Percentiles rank a stretch among this genome's conserved stretches.
Evolutionary conservation across 495 filamentous ascomycete species (phyloP).

Genomic region (Oidiodendron maius): DNA sequence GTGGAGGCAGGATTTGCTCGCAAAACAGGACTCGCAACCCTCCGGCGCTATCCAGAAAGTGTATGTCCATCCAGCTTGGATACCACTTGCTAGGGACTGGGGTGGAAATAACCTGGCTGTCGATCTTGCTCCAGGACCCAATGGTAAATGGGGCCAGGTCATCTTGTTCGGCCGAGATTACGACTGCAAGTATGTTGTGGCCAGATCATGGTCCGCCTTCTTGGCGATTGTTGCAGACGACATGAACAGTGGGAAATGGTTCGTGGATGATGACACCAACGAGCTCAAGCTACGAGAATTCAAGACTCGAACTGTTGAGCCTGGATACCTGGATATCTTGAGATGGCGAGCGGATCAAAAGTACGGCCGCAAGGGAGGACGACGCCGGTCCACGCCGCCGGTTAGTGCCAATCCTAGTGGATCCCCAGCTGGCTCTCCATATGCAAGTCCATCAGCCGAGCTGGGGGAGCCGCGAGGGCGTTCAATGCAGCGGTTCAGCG

Average conservation of each 20-base stretch:
- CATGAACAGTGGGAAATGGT: slow-evolving; percentile 75
- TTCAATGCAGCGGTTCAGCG: slow-evolving; percentile 47
- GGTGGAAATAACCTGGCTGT: slow-evolving; percentile 95
- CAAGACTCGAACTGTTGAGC: slow-evolving; percentile 79
- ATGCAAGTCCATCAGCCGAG: slow-evolving; percentile 40
- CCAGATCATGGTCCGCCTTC: slow-evolving; percentile 87
- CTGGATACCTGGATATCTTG: slow-evolving; percentile 90
- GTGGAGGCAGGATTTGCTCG: slow-evolving; percentile 82
- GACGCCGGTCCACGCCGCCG: slow-evolving; percentile 28
- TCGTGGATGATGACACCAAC: slow-evolving; percentile 83
- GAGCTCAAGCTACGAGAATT: slow-evolving; percentile 92
- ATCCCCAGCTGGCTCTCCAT: slow-evolving; percentile 44
- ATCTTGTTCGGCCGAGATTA: slow-evolving; percentile 97
- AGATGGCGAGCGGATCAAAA: slow-evolving; percentile 94
- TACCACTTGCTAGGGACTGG: slow-evolving; percentile 95
- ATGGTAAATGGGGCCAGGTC: slow-evolving; percentile 90
- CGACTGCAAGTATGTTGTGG: slow-evolving; percentile 95
- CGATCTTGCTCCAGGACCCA: slow-evolving; percentile 87
- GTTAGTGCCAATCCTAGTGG: slow-evolving; percentile 11
- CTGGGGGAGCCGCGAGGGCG: slow-evolving; percentile 42
- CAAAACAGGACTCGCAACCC: slow-evolving; percentile 84
- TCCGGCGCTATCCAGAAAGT: slow-evolving; percentile 81
- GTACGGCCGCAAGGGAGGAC: slow-evolving; percentile 60
- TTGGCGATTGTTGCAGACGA: slow-evolving; percentile 87
- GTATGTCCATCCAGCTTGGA: slow-evolving; percentile 93